Evolutionary conservation across 768 basidiomycete genomes (phyloP), one percentile per base, ranked within the genome.

Genomic region (Boletus vinaceobasis): DNA sequence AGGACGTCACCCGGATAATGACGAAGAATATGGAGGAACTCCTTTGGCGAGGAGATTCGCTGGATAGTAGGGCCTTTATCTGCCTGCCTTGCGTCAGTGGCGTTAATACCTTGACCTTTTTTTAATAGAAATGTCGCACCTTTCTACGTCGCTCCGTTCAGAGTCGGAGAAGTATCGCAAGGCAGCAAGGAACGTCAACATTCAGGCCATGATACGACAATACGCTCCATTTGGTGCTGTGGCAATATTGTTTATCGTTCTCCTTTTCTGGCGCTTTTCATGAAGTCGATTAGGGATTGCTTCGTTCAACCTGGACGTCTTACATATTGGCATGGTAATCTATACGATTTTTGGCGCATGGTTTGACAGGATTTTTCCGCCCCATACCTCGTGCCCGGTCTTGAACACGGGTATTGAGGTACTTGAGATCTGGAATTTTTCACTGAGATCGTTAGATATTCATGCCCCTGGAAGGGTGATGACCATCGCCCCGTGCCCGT

Each of bases 21-120:
- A 98, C 97, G 9, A 98, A 99, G 78, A 98, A 99, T 67, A 99
- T 99, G 96, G 97, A 99, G 73, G 97, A 99, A 72, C 76, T 99
- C 48, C 74, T 99, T 46, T 98, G 96, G 97, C 79, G 97, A 70
- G 97, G 97, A 27, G 97, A 99, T 71, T 96, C 93, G 31, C 79
- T 99, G 55, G 97, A 99, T 72, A 80, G 97, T 96, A 66, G 62
- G 90, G 75, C 43, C 38, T 26, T 58, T n/a, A 13, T 15, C 23
- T 45, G 33, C 53, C 32, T 39, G 2, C 29, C 27, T 49, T 27
- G n/a, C 11, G 1, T 31, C 10, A n/a, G 6, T 29, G 23, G 33
- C 17, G 39, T 32, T 63, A 23, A 56, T 56, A 32, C 19, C 7
- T 17, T 51, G 21, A 36, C 19, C 29, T 45, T 36, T 35, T 55